Base-by-base conservation (phyloP, 768 basidiomycete species). In the Sistotremastrum niveocremeum region DNA sequence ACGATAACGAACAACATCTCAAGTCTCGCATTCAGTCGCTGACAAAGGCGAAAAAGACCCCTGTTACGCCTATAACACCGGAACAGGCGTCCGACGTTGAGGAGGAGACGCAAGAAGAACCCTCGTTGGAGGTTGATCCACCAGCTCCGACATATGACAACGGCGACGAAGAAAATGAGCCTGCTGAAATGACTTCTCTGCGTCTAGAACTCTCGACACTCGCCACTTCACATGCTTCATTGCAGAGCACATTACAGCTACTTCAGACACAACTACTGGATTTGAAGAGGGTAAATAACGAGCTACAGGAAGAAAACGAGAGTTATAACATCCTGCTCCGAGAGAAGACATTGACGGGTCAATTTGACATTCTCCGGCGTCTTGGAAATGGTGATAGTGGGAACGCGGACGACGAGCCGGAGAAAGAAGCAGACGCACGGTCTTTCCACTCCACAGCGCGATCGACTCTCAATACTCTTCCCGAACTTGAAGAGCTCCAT, bases 291-390 rank as follows among this genome's bases (percentile, higher is more conserved):
- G 82, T 91, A 50, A 95, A 95, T 60, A 74, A 81, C 52, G 78
- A 83, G 51, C 62, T 90, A 37, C 88, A 91, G 62, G 91, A 98
- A 62, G 93, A 98, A 55, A 99, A 97, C 61, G 91, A 95, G 63
- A 86, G 86, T 42, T 99, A 90, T 66, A 89, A 94, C 74, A 87
- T 93, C 51, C 72, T 99, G 36, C 66, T 98, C 29, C 72, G 87
- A 50, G 93, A 98, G 65, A 81, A 77, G 67, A 97, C 95, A 0
- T 62, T 98, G 39, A 90, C 73, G 52, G 94, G 94, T 4, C 84
- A 86, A 54, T 87, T 84, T 59, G 81, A 88, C 59, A 65, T 86
- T 51, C 67, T 79, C 59, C 77, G 70, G 54, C 77, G 81, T 61
- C 79, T 83, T 34, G 76, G 74, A 37, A 47, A 65, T 10, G 70